These are phyloP conservation scores for Colletotrichum sojae DNA, from an alignment of 2,329 filamentous ascomycete species.

Conservation along the genomic window DNA sequence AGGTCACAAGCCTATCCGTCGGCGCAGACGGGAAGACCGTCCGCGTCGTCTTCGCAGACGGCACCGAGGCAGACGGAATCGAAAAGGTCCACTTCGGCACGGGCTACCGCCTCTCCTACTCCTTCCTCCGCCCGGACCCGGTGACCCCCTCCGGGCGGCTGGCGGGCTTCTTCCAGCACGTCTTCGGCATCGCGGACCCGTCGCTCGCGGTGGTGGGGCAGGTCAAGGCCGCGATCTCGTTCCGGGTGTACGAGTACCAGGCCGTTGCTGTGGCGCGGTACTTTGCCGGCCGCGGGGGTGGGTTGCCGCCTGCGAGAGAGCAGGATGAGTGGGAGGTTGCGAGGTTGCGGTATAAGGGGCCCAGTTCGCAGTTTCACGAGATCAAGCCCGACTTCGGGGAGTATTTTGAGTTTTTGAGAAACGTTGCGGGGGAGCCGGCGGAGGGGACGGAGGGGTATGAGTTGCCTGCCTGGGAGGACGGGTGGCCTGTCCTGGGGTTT, in stretches of 20 bases:
- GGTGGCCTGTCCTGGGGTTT: constrained; percentile 53
- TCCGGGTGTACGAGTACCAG: constrained; percentile 56
- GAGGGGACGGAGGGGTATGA: constrained; percentile 53
- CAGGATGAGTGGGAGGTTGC: constrained; percentile 52
- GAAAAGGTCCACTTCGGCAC: constrained; percentile 73
- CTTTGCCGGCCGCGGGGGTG: constrained; percentile 50
- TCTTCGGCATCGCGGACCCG: constrained; percentile 52
- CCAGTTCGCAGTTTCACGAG: constrained; percentile 50
- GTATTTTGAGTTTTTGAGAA: constrained; percentile 56
- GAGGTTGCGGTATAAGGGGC: constrained; percentile 47
- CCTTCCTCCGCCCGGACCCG: constrained; percentile 59
- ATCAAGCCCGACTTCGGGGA: constrained; percentile 53
- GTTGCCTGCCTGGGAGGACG: constrained; percentile 58
- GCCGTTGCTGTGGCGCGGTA: constrained; percentile 54
- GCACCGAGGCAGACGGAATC: constrained; percentile 61
- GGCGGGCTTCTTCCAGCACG: constrained; percentile 54
- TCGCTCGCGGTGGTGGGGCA: constrained; percentile 51
- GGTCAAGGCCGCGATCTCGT: constrained; percentile 53
- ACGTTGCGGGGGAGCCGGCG: constrained; percentile 57
- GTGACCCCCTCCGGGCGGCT: constrained; percentile 43
- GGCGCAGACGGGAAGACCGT: constrained; percentile 52
- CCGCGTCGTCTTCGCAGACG: constrained; percentile 62
- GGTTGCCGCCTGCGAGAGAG: constrained; percentile 46
- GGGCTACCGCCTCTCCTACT: constrained; percentile 70
- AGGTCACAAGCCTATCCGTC: constrained; percentile 57